Evolutionary conservation across 1,284 basidiomycete species (phyloP), one percentile per base, ranked within the genome.

Genomic region (Moniliophthora roreri): DNA sequence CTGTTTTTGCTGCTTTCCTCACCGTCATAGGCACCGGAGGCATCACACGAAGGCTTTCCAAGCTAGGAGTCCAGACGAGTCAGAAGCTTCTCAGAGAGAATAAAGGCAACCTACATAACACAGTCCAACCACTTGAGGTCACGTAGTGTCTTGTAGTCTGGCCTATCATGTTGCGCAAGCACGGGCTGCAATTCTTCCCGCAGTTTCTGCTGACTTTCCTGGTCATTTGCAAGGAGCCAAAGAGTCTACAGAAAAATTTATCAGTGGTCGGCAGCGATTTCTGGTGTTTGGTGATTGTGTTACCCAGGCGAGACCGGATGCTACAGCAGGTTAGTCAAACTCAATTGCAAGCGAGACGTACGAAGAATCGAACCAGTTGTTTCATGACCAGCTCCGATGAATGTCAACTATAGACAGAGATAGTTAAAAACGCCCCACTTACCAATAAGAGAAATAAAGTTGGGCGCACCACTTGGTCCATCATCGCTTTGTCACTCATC

Each of bases 361-460:
- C 34, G 32, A 32, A 36, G 11, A n/a, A 28, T 28, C 15, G 8
- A 45, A 37, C 39, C 40, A 1, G 77, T 79, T 9, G 78, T 80
- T 60, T 79, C 76, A 55, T 79, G 76, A 8, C 74, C 77, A 20
- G 79, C 79, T 4, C 74, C 76, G 3, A 80, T 63, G 63, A 81
- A 80, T 5, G 77, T 80, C 39, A 80, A 59, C 76, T 78, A 50
- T 6, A 37, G 16, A 21, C 28, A 6, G n/a, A n/a, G 13, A 41
- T 8, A 40, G 28, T 16, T 15, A 11, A 15, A 21, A 16, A 18
- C 8, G 13, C 15, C 9, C 49, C n/a, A n/a, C n/a, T n/a, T n/a
- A n/a, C n/a, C n/a, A n/a, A n/a, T 8, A 15, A 34, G 24, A 23
- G 37, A 15, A 42, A 21, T 54, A 21, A 54, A 21, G 23, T 40